Evolutionary conservation across 192 early-diverging fungal species (phyloP).

Genomic region (Paraglomus occultum): DNA sequence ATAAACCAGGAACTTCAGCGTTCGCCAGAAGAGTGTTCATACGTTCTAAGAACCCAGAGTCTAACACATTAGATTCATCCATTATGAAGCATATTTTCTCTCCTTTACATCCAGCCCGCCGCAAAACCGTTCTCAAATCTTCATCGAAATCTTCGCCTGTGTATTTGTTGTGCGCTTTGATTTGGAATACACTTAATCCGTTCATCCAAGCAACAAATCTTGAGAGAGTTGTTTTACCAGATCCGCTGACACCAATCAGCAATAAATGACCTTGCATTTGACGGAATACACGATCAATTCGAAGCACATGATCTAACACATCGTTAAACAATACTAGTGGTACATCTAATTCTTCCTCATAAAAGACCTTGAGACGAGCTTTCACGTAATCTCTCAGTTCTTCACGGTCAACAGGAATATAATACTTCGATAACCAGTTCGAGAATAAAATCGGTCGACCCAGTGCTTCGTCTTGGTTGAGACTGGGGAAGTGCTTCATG

Average conservation of each 20-base stretch:
- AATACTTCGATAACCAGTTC: conserved; percentile 95
- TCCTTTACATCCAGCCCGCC: conserved; percentile 92
- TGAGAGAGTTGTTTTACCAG: conserved; percentile 97
- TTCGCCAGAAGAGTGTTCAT: conserved; percentile 99
- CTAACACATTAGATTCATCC: conserved; percentile 97
- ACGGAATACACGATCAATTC: conserved; percentile 97
- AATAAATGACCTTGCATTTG: conserved; percentile 98
- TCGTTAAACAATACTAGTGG: conserved; percentile 91
- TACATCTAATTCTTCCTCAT: conserved; percentile 99
- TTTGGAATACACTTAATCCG: conserved; percentile 91
- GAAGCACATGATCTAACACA: conserved; percentile 94
- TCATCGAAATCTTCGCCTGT: conserved; percentile 97
- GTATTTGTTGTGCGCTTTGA: conserved; percentile 98
- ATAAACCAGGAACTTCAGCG: conserved; percentile 97
- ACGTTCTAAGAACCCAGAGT: conserved; percentile 96
- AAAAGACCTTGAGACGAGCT: conserved; percentile 95
- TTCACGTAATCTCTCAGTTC: conserved; percentile 89
- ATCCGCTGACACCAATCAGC: conserved; percentile 96
- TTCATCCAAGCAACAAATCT: conserved; percentile 99
- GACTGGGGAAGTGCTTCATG: conserved; percentile 82
- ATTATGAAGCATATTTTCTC: conserved; percentile 85
- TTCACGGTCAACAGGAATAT: conserved; percentile 85
- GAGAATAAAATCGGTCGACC: conserved; percentile 93
- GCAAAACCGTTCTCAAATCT: conserved; percentile 86
- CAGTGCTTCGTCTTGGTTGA: conserved; percentile 69